phyloP scores from a whole-genome alignment of 176 grass and related monocot genomes.

The Triticum urartu region DNA sequence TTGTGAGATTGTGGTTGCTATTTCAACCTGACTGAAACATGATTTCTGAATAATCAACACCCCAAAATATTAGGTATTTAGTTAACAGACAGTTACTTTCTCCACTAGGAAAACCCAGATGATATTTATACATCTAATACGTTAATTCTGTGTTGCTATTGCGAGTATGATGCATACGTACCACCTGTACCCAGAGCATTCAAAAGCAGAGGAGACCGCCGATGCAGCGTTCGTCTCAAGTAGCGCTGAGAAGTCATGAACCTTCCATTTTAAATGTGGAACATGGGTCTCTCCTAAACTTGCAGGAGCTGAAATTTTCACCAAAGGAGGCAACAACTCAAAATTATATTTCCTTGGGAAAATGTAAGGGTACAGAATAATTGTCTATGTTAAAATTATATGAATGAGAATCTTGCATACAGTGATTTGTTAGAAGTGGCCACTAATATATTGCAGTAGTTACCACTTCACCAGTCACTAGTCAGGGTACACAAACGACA shows the following conservation, averaged over 20 bases:
- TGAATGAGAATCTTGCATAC: background rate
- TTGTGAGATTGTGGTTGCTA: background rate
- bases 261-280: constrained; percentile 30
- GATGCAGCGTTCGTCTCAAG: background rate
- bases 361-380: background rate
- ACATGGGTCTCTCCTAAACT: background rate
- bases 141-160: background rate
- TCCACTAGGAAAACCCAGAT: background rate
- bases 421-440: too few species aligned
- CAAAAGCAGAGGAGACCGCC: background rate
- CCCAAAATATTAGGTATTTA: background rate
- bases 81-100: background rate
- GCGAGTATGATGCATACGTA: background rate
- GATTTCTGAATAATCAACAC: background rate
- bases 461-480: too few species aligned
- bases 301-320: constrained; percentile 3
- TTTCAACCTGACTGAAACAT: background rate
- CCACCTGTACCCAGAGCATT: constrained; percentile 21
- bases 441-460: background rate
- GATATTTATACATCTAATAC: background rate
- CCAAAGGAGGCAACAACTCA: too few species aligned
- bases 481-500: too few species aligned
- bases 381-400: background rate
- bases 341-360: too few species aligned
- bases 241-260: constrained; percentile 39